Evolutionary conservation across 139 green algal genomes (phyloP), one percentile per base, ranked within the genome.

Genomic region (Chlamydomonas schloesseri): DNA sequence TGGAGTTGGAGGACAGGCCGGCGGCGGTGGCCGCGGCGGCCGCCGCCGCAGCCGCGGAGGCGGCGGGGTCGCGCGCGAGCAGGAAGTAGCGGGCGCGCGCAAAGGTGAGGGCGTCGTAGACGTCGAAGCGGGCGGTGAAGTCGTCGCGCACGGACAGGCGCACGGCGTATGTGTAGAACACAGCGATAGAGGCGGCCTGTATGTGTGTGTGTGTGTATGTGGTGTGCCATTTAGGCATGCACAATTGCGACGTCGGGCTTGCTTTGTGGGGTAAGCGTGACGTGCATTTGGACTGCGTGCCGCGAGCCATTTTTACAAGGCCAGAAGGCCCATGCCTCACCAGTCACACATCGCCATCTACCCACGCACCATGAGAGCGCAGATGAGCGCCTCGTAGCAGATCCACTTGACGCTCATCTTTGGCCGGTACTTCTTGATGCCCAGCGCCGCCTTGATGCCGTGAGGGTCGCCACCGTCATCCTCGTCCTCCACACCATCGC

Each of bases 391-490:
- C 70, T 91, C 88, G 58, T 87, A 88, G 2, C 83, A 3, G 1
- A 91, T 72, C 88, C 88, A 91, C 8, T 82, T 71, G 50, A 62
- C 20, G 31, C 11, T 46, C 62, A 84, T 85, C 33, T 82, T 82
- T 2, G 65, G 64, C 11, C 24, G 23, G 71, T 75, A 86, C 65
- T 75, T 67, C 42, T 50, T 50, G 8, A 50, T 50, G 8, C 42
- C 42, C 42, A 50, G 42, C 8, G 42, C 42, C 42, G 42, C 42
- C 55, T 64, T 64, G 21, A 23, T 64, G 20, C 20, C 21, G 55
- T 2, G 18, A 23, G 21, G 55, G 20, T 64, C 55, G 55, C 18
- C 18, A 10, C 11, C 60, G 26, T 69, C 60, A 10, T 69, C 60
- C 17, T 69, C 60, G 26, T 69, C 60, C 55, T 62, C 55, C 8